These are phyloP conservation scores for Geotrichum citri-aurantii DNA, from an alignment of 1,139 yeast genomes.

Conservation along the genomic window DNA sequence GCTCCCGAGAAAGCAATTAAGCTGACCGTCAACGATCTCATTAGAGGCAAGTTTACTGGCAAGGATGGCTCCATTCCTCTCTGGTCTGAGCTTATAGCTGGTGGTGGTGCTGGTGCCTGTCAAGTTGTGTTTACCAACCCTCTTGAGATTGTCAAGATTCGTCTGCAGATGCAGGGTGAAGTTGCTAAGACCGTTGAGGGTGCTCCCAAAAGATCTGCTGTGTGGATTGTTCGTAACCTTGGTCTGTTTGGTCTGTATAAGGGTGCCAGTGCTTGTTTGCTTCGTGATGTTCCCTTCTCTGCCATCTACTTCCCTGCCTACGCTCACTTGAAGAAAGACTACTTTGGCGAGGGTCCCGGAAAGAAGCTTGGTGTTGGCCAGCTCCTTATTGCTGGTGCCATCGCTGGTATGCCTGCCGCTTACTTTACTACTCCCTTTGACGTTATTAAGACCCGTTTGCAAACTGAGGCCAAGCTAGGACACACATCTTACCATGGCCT, in stretches of 20 bases:
- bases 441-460: constrained; percentile 92
- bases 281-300: constrained; percentile 94
- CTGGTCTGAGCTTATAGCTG: constrained; percentile 75
- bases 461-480: constrained; percentile 73
- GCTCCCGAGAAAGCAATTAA: constrained; percentile 98
- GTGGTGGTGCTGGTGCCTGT: constrained; percentile 93
- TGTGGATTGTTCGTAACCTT: constrained; percentile 67
- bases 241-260: constrained; percentile 84
- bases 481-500: constrained; percentile 76
- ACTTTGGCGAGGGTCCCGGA: constrained; percentile 78
- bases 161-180: constrained; percentile 92
- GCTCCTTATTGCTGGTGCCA: constrained; percentile 78
- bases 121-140: constrained; percentile 97
- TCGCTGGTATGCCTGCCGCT: constrained; percentile 98
- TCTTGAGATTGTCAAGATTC: constrained; percentile 88
- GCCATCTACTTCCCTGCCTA: constrained; percentile 97
- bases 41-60: constrained; percentile 66
- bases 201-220: constrained; percentile 49
- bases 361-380: constrained; percentile 71
- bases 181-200: constrained; percentile 42
- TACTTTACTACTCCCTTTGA: constrained; percentile 94
- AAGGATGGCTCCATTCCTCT: constrained; percentile 50
- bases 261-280: constrained; percentile 86
- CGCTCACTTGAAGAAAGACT: constrained; percentile 79
- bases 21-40: constrained; percentile 85